These are phyloP conservation scores for Exutisphaerella laricina DNA, from an alignment of 2,329 filamentous ascomycete genomes.

Conservation along the genomic window DNA sequence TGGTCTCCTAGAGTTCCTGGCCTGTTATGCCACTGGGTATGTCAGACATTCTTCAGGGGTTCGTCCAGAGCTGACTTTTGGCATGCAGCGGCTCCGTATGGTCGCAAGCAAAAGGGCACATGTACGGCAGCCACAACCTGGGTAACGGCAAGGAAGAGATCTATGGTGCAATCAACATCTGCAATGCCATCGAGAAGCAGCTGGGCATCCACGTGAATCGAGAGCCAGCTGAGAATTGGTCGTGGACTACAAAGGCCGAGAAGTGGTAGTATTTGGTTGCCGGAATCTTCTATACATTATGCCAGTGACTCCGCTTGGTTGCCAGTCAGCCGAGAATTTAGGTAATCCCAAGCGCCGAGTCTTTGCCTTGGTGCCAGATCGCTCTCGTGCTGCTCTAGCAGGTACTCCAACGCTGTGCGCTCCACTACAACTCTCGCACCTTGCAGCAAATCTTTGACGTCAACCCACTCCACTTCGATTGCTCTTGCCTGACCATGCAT, in stretches of 20 bases:
- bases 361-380: slow-evolving; percentile 39
- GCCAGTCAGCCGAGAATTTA: neutral
- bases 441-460: slow-evolving; percentile 91
- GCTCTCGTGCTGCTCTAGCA: slow-evolving; percentile 67
- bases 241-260: slow-evolving; percentile 16
- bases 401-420: slow-evolving; percentile 66
- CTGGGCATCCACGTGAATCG: slow-evolving; percentile 11
- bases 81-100: slow-evolving; percentile 13
- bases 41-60: neutral
- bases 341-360: slow-evolving; percentile 4
- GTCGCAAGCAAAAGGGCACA: slow-evolving; percentile 20
- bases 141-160: slow-evolving; percentile 19
- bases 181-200: slow-evolving; percentile 15
- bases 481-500: slow-evolving; percentile 63
- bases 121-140: slow-evolving; percentile 19
- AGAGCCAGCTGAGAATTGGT: slow-evolving; percentile 16
- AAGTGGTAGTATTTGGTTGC: slow-evolving; percentile 15
- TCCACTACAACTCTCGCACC: slow-evolving; percentile 82
- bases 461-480: slow-evolving; percentile 69
- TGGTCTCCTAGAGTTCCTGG: slow-evolving; percentile 18
- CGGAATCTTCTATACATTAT: neutral
- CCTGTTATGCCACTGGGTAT: slow-evolving; percentile 20
- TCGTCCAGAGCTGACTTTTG: neutral
- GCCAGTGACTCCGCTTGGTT: neutral
- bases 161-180: slow-evolving; percentile 16